A percentile compares a stretch with the other conserved stretches of the same genome.
These are phyloP conservation scores for Nicotiana benthamiana DNA, from an alignment of 257 asterid species.

Conservation along the genomic window DNA sequence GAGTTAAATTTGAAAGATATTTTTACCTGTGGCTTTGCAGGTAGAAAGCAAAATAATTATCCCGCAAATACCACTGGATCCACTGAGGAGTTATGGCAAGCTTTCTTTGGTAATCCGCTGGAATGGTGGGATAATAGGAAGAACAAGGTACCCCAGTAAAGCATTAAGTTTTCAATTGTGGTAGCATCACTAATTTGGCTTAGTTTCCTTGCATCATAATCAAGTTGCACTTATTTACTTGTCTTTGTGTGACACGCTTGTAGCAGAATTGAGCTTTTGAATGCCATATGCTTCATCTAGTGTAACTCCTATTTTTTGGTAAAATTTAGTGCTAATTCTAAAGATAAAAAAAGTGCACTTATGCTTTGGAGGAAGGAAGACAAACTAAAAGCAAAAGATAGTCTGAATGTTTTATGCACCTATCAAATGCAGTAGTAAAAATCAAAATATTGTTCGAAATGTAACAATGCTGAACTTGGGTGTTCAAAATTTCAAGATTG, in stretches of 20 bases:
- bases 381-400: not conserved
- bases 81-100: slow-evolving; percentile 91
- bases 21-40: slow-evolving; percentile 28
- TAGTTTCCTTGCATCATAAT: not conserved
- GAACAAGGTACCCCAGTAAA: slow-evolving; percentile 57
- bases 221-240: not conserved
- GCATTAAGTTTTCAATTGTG: not conserved
- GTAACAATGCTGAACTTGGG: not conserved
- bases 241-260: not conserved
- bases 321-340: not conserved
- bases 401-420: not conserved
- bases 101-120: slow-evolving; percentile 80
- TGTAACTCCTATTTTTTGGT: not conserved
- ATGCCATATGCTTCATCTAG: not conserved
- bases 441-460: not conserved
- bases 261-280: not conserved
- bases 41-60: slow-evolving; percentile 37
- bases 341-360: not conserved
- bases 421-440: not conserved
- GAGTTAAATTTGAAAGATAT: not conserved
- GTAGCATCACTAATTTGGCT: not conserved
- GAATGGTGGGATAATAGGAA: slow-evolving; percentile 99
- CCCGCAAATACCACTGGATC: slow-evolving; percentile 57
- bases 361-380: not conserved
- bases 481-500: not conserved